phyloP scores from a whole-genome alignment of 2,329 filamentous ascomycete genomes.

The Cercospora berteroae region DNA sequence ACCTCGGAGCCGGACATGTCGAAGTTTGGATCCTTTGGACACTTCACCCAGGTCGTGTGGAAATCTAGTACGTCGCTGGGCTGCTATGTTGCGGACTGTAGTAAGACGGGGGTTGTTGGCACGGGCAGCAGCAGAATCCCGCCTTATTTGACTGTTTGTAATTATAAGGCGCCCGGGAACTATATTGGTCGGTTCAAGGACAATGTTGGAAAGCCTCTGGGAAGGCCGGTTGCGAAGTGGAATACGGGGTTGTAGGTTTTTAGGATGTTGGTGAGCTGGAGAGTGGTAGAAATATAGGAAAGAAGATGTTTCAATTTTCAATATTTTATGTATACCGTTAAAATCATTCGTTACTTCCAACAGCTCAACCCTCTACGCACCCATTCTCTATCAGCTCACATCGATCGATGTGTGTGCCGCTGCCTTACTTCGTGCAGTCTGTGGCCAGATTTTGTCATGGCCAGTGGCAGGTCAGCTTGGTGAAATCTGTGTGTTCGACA shows the following conservation, averaged over 20 bases:
- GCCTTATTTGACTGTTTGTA: slow-evolving; percentile 72
- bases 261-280: neutral
- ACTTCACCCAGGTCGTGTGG: slow-evolving; percentile 74
- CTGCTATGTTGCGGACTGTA: slow-evolving; percentile 59
- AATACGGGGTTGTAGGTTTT: neutral
- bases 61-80: slow-evolving; percentile 59
- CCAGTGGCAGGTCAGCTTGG: too few species aligned
- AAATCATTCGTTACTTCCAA: too few species aligned
- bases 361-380: too few species aligned
- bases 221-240: slow-evolving; percentile 1
- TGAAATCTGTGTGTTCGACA: too few species aligned
- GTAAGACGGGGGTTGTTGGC: slow-evolving; percentile 43
- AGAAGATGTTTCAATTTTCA: too few species aligned
- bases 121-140: slow-evolving; percentile 44
- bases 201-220: slow-evolving; percentile 13
- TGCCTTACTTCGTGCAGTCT: too few species aligned
- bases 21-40: slow-evolving; percentile 65
- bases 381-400: too few species aligned
- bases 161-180: slow-evolving; percentile 73
- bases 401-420: too few species aligned
- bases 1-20: slow-evolving; percentile 55
- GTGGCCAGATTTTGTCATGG: too few species aligned
- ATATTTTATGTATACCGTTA: neutral
- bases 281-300: too few species aligned
- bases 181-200: slow-evolving; percentile 13